Base-by-base conservation (phyloP, 2,329 filamentous ascomycete genomes). In the Aspergillus latus region DNA sequence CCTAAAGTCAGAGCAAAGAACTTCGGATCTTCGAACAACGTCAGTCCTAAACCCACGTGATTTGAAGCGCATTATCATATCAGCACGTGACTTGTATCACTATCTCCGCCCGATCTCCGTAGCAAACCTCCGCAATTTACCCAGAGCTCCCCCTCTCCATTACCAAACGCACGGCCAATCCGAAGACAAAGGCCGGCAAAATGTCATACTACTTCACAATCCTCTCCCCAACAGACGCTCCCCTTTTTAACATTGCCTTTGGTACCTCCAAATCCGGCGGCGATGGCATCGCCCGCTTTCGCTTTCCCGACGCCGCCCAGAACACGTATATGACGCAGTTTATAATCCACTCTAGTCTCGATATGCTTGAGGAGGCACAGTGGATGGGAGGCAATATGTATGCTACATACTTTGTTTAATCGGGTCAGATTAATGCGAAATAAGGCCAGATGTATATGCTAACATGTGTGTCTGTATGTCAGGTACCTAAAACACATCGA, bases 191-290 rank as follows among this genome's bases (percentile, higher is more conserved):
- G 2, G n/a, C n/a, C 34, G 16, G n/a, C n/a, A 80, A 65, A 62
- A 97, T 97, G 94, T 97, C 92, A 59, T 99, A 97, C 82, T 97
- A 97, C 80, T 97, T 99, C 78, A 90, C 90, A 71, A 96, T 99
- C 66, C 86, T 99, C 73, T 94, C 92, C 70, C 95, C 92, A 21
- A 90, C 91, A 67, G 94, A 99, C 80, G 95, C 93, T 71, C 93
- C 94, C 34, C 84, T 99, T 64, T 99, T 97, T 78, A 93, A 96
- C 78, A 86, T 95, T 76, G 92, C 96, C 72, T 99, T 99, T 73
- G 94, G 94, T 67, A 97, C 93, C 39, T 96, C 91, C 40, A 97
- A 97, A 76, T 88, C 92, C 67, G 92, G 93, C 77, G 93, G 93
- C 72, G 94, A 97, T 80, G 94, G 94, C 65, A 82, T 92, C 72